Evolutionary conservation across 2,329 filamentous ascomycete genomes (phyloP), one percentile per base, ranked within the genome.

Genomic region (Colletotrichum lupini): DNA sequence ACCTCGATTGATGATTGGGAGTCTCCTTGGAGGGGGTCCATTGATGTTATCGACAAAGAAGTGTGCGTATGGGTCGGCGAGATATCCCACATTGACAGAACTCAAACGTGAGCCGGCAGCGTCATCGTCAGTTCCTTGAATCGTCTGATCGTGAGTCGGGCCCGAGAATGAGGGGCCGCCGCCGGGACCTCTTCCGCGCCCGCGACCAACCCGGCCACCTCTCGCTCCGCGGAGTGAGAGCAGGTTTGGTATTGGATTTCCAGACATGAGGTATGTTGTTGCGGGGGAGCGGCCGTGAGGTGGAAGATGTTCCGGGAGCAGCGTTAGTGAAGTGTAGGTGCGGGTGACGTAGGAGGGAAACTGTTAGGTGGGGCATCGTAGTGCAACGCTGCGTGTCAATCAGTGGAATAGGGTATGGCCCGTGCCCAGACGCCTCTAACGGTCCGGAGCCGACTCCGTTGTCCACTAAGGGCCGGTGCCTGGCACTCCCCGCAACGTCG

Each of bases 1-100:
- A 95, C 96, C 96, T 90, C 96, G 88, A 80, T 99, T 98, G 79
- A 99, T 98, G 75, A 99, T 94, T 64, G 97, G 97, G 75, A 97
- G 88, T 71, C 96, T 88, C 76, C 93, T 89, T 14, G 90, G 85
- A 1, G 86, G 78, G 19, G 87, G 84, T 73, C 85, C 87, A 58
- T 82, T 83, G 16, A 78, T 67, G 74, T 77, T 79, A 68, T 88
- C 85, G 2, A 93, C 91, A 80, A 98, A 95, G 67, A 87, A 87
- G 66, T 85, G 85, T 2, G 95, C 95, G 83, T 93, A 98, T 0
- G 89, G 89, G 80, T 99, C 97, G 2, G 93, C 84, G 1, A 99
- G 86, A 81, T 98, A 98, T 37, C 95, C 95, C 63, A 95, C 81
- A 69, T 93, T 90, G 19, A 98, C 95, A 14, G 96, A 96, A 81